phyloP scores from a whole-genome alignment of 768 basidiomycete genomes.

The Russula olivacea region DNA sequence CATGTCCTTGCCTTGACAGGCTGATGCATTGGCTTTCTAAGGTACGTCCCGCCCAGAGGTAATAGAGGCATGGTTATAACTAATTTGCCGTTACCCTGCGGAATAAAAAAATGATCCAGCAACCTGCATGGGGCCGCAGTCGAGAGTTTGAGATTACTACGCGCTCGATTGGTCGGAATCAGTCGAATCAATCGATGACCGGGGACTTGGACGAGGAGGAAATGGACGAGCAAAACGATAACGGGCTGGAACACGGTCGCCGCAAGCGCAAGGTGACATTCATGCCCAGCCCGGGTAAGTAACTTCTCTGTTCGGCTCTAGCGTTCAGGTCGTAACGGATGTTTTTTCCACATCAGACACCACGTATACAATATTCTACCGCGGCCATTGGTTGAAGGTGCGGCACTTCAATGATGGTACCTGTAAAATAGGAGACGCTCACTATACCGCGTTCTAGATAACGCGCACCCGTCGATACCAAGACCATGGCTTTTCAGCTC shows the following conservation, averaged over 20 bases:
- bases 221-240: constrained; percentile 53
- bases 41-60: constrained; percentile 37
- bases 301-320: constrained; percentile 13
- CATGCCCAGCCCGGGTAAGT: constrained; percentile 75
- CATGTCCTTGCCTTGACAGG: constrained; percentile 39
- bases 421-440: constrained; percentile 20
- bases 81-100: constrained; percentile 8
- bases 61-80: not conserved
- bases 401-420: constrained; percentile 31
- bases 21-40: constrained; percentile 87
- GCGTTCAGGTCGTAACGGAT: constrained; percentile 11
- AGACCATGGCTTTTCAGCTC: constrained; percentile 65
- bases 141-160: constrained; percentile 89
- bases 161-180: constrained; percentile 58
- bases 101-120: constrained; percentile 41
- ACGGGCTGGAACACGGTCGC: constrained; percentile 60
- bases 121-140: constrained; percentile 86
- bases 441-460: constrained; percentile 43
- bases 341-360: constrained; percentile 47
- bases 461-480: constrained; percentile 72
- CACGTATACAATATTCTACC: constrained; percentile 85
- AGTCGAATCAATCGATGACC: constrained; percentile 58
- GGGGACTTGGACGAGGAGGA: constrained; percentile 75
- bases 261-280: constrained; percentile 77
- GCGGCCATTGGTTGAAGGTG: constrained; percentile 82